Evolutionary conservation across 2,329 filamentous ascomycete genomes (phyloP).

Genomic region (Stachybotrys echinatus): DNA sequence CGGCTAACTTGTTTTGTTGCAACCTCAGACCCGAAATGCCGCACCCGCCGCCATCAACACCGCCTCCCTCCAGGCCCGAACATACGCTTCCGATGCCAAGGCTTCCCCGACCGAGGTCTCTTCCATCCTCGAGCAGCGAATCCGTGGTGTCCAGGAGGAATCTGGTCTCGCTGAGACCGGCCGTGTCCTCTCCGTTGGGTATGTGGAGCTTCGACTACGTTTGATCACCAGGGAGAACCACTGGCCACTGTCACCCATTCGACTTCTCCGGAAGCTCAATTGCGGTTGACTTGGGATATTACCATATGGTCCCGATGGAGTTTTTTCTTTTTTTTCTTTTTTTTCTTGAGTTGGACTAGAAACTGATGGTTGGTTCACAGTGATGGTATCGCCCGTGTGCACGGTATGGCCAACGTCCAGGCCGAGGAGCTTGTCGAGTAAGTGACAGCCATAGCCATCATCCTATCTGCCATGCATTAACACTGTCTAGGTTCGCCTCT

Average conservation of each 20-base stretch:
- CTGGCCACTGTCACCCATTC: background rate
- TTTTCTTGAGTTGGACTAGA: too few relatives aligned
- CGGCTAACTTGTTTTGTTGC: conserved; percentile 49
- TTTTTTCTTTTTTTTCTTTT: too few relatives aligned
- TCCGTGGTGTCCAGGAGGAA: conserved; percentile 97
- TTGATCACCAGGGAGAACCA: conserved; percentile 9
- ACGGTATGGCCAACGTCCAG: conserved; percentile 99
- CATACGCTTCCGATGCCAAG: conserved; percentile 91
- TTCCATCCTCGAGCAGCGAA: conserved; percentile 98
- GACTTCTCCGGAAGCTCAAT: background rate
- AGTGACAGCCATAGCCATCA: conserved; percentile 33
- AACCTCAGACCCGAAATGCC: conserved; percentile 74
- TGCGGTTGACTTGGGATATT: too few relatives aligned
- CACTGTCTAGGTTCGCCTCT: conserved; percentile 78
- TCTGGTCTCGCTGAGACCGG: conserved; percentile 95
- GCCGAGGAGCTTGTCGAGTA: conserved; percentile 99
- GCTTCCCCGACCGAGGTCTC: conserved; percentile 96
- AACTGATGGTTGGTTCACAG: conserved; percentile 42
- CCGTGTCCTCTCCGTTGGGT: conserved; percentile 98
- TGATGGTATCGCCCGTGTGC: conserved; percentile 99
- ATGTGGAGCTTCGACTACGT: conserved; percentile 43
- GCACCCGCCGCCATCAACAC: conserved; percentile 72
- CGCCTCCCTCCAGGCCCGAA: conserved; percentile 48
- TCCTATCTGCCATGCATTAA: conserved; percentile 10
- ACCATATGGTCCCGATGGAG: background rate